A percentile compares a stretch with the other conserved stretches of the same genome.
These are phyloP conservation scores for Boletus huronensis DNA, from an alignment of 768 basidiomycete genomes.

Conservation along the genomic window DNA sequence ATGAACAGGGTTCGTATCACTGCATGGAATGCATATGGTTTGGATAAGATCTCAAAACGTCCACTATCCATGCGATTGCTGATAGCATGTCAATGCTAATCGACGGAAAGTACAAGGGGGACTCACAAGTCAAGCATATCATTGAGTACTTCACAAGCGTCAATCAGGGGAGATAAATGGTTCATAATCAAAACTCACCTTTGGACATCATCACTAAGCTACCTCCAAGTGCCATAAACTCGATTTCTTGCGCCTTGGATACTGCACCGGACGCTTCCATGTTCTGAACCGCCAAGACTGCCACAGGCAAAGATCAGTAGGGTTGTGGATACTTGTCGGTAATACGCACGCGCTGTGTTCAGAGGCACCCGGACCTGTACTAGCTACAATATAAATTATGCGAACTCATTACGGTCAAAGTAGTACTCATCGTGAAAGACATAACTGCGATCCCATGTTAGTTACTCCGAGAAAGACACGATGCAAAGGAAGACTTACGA, in stretches of 20 bases:
- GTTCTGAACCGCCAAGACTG: conserved; percentile 85
- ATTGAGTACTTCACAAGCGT: conserved; percentile 54
- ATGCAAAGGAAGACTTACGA: conserved; percentile 50
- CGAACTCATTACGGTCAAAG: conserved; percentile 4
- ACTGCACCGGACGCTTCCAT: conserved; percentile 78
- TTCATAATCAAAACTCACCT: conserved; percentile 38
- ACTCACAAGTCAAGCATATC: conserved; percentile 79
- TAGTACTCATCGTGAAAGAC: conserved; percentile 70
- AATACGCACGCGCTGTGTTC: conserved; percentile 58
- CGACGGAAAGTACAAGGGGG: neutral
- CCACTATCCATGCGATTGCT: conserved; percentile 88
- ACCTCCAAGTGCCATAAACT: conserved; percentile 82
- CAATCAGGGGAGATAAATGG: neutral
- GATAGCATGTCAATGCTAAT: conserved; percentile 5
- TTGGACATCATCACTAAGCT: conserved; percentile 88
- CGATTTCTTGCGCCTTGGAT: conserved; percentile 73
- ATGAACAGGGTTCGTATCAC: conserved; percentile 72
- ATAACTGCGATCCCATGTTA: conserved; percentile 42
- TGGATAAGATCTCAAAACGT: conserved; percentile 63
- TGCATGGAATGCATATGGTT: conserved; percentile 77
- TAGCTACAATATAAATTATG: conserved; percentile 16
- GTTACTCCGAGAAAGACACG: conserved; percentile 3
- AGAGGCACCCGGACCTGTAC: conserved; percentile 76
- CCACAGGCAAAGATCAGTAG: conserved; percentile 2
- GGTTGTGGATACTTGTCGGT: neutral